Base-by-base conservation (phyloP, 1,139 yeast genomes). In the Yamadazyma dushanensis region DNA sequence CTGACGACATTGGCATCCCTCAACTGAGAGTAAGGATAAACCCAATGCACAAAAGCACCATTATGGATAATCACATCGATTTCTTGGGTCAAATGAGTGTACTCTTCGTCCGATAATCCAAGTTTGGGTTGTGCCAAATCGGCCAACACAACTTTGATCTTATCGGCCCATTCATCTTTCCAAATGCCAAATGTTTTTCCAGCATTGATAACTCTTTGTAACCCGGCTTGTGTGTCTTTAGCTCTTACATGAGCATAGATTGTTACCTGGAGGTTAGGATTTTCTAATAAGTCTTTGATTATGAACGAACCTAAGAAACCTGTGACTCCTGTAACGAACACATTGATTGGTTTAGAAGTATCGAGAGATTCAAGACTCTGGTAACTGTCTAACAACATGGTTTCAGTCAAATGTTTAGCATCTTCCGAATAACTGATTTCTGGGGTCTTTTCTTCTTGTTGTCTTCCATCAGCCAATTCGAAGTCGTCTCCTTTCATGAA, bases 11-110 rank as follows among this genome's bases (percentile, higher is more conserved):
- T 94, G 26, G 98, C 95, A 43, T 88, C 96, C 51, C 97, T 79
- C 50, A 94, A 71, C 51, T 85, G 87, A 35, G 84, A 67, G 62
- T 94, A 94, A 29, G 97, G 98, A 58, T 86, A 92, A 3, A 90
- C 96, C 99, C 99, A 94, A 61, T 94, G 98, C 28, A 94, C 99
- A 44, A 90, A 72, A 4, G 98, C 99, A 66, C 97, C 98, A 53
- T 94, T 94, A 61, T 94, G 99, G 44, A 94, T 78, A 35, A 94
- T 80, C 4, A 84, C 83, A 59, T 94, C 98, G 40, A 90, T 70
- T 1, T 69, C 62, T 10, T 74, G 61, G 4, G 80, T 63, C 43
- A 94, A 71, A 5, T 55, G 34, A 2, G 49, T 36, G 96, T 96
- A 92, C 26, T 66, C 66, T 1, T 51, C 53, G 19, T 73, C 70